Evolutionary conservation across 192 early-diverging fungal genomes (phyloP).

Genomic region (Dispira simplex): DNA sequence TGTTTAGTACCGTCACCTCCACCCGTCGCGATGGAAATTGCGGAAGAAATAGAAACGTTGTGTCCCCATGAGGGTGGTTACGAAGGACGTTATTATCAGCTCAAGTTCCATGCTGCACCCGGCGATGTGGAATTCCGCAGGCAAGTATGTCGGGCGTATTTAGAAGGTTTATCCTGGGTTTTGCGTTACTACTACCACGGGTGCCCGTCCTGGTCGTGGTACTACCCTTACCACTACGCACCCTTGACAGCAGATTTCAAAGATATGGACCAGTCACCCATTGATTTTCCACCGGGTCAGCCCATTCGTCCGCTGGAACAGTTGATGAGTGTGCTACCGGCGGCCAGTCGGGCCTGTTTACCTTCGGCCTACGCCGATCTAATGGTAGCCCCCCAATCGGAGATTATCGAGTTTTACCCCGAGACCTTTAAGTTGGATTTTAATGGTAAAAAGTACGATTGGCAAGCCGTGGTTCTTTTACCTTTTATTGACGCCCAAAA

Average conservation of each 20-base stretch:
- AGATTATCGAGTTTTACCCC: conserved; percentile 94
- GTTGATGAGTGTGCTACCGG: conserved; percentile 91
- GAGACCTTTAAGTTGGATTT: conserved; percentile 76
- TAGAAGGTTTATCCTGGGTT: conserved; percentile 95
- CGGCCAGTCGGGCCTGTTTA: conserved; percentile 40
- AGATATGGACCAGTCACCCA: conserved; percentile 51
- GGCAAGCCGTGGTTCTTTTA: conserved; percentile 86
- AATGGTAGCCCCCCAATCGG: conserved; percentile 70
- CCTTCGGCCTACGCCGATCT: conserved; percentile 48
- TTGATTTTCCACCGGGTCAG: conserved; percentile 65
- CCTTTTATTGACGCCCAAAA: conserved; percentile 88
- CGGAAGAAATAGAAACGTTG: conserved; percentile 26
- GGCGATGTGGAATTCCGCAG: conserved; percentile 33
- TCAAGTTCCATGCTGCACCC: conserved; percentile 48
- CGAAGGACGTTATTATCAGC: conserved; percentile 53
- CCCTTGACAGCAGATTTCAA: conserved; percentile 73
- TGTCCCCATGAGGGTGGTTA: conserved; percentile 65
- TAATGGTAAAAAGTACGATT: conserved; percentile 90
- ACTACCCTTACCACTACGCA: conserved; percentile 95
- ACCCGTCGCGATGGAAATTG: too few relatives aligned
- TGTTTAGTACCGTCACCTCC: too few relatives aligned
- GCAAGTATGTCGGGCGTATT: conserved; percentile 56
- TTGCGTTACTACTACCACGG: conserved; percentile 91
- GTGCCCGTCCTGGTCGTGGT: conserved; percentile 94
- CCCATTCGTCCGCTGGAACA: conserved; percentile 92